Conservation (phyloP, 1,284 basidiomycete genomes). For the Pseudozyma hubeiensis region DNA sequence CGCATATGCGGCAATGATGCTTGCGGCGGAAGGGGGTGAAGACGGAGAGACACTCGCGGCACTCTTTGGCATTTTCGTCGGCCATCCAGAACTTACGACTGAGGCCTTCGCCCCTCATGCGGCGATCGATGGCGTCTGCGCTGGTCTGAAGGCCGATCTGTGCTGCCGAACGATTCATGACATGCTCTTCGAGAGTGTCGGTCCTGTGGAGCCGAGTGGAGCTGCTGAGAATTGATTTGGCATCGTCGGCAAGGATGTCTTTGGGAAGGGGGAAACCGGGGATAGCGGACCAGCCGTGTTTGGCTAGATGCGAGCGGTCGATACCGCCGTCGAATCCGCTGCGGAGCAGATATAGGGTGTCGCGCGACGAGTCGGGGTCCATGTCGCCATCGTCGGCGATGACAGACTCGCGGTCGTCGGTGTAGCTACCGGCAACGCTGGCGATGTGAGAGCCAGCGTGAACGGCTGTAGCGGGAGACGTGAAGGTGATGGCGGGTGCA, state of each 20-base stretch:
- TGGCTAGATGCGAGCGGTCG: conserved; percentile 46
- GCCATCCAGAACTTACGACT: conserved; percentile 68
- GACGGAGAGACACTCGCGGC: conserved; percentile 63
- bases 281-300: conserved; percentile 55
- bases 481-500: conserved; percentile 55
- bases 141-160: conserved; percentile 56
- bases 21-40: conserved; percentile 65
- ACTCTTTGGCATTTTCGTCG: conserved; percentile 91
- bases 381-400: conserved; percentile 41
- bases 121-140: conserved; percentile 58
- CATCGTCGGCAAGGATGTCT: conserved; percentile 64
- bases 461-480: conserved; percentile 50
- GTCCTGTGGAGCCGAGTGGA: conserved; percentile 51
- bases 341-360: conserved; percentile 35
- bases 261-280: conserved; percentile 62
- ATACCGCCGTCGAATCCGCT: conserved; percentile 28
- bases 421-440: conserved; percentile 31
- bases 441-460: conserved; percentile 28
- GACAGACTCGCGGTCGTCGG: conserved; percentile 50
- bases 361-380: conserved; percentile 39
- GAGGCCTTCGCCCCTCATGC: conserved; percentile 62
- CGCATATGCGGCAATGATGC: conserved; percentile 68
- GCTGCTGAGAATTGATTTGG: conserved; percentile 53
- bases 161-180: conserved; percentile 26
- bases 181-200: conserved; percentile 51